These are phyloP conservation scores for Lyophyllum decastes DNA, from an alignment of 768 basidiomycete species.

Conservation along the genomic window DNA sequence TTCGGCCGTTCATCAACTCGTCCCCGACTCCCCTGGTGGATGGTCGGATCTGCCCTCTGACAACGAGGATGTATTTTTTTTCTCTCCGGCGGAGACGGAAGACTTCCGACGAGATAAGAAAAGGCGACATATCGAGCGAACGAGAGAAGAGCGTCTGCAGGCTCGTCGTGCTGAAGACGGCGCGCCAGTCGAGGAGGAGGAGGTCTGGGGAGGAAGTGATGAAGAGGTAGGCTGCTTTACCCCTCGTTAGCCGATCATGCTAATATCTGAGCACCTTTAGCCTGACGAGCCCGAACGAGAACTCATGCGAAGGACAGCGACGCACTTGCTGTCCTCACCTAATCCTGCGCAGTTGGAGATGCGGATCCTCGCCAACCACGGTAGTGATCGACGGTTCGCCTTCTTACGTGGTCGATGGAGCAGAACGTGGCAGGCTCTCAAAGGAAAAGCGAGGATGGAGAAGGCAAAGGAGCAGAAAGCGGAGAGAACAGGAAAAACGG, in stretches of 20 bases:
- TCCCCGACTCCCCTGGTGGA: conserved; percentile 52
- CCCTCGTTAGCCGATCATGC: background rate
- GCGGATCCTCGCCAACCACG: conserved; percentile 86
- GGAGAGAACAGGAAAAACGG: conserved; percentile 24
- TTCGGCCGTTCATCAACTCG: background rate
- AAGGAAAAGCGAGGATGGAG: conserved; percentile 43
- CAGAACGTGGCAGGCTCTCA: conserved; percentile 58
- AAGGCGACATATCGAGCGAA: conserved; percentile 56
- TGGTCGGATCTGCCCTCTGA: conserved; percentile 90
- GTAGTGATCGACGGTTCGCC: conserved; percentile 74
- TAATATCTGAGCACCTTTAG: conserved; percentile 29
- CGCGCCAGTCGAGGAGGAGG: conserved; percentile 26
- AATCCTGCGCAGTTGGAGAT: conserved; percentile 85
- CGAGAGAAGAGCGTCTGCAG: conserved; percentile 65
- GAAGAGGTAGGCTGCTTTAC: conserved; percentile 54
- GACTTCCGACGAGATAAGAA: conserved; percentile 72
- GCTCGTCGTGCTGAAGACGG: conserved; percentile 52
- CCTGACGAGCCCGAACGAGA: conserved; percentile 59
- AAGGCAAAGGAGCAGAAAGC: conserved; percentile 27
- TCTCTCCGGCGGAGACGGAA: conserved; percentile 64
- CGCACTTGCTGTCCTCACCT: conserved; percentile 65
- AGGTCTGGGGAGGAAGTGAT: conserved; percentile 65
- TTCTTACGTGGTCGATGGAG: conserved; percentile 82
- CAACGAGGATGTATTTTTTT: conserved; percentile 82
- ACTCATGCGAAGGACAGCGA: conserved; percentile 76